Evolutionary conservation across 306 rosid species (phyloP).

Genomic region (Citrullus amarus): DNA sequence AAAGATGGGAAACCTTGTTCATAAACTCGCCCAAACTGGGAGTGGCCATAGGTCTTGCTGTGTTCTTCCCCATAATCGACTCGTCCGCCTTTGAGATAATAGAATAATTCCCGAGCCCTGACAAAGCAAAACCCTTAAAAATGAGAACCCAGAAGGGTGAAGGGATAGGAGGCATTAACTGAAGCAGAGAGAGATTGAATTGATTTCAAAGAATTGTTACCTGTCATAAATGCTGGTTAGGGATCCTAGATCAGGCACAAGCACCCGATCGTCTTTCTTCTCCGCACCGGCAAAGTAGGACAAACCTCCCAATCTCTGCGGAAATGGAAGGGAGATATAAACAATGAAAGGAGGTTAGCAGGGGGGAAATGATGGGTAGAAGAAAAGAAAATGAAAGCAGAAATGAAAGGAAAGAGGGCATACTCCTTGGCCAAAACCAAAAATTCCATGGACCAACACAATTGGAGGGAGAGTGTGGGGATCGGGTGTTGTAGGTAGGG

Average conservation of each 20-base stretch:
- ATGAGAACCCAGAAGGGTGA: background rate
- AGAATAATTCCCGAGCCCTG: slow-evolving; percentile 95
- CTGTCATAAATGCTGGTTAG: slow-evolving; percentile 81
- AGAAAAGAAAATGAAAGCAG: background rate
- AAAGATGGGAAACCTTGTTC: slow-evolving; percentile 45
- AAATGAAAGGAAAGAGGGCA: background rate
- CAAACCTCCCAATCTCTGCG: slow-evolving; percentile 67
- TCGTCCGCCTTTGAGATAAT: slow-evolving; percentile 88
- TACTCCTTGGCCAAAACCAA: slow-evolving; percentile 98
- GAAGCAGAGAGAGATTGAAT: background rate
- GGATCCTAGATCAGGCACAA: slow-evolving; percentile 97
- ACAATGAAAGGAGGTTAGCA: background rate
- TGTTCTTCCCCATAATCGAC: slow-evolving; percentile 94
- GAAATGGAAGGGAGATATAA: background rate
- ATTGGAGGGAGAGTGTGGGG: slow-evolving; percentile 56
- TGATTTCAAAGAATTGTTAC: slow-evolving; percentile 5
- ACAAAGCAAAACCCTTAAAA: background rate
- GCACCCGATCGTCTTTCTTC: slow-evolving; percentile 91
- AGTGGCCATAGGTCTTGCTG: slow-evolving; percentile 78
- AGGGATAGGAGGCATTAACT: background rate
- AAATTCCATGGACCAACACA: slow-evolving; percentile 88
- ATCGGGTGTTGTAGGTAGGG: background rate
- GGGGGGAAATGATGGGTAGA: background rate
- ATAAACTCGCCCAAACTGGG: slow-evolving; percentile 65
- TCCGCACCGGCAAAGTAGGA: slow-evolving; percentile 97